These are phyloP conservation scores for Meira nashicola DNA, from an alignment of 1,284 basidiomycete genomes.

Conservation along the genomic window DNA sequence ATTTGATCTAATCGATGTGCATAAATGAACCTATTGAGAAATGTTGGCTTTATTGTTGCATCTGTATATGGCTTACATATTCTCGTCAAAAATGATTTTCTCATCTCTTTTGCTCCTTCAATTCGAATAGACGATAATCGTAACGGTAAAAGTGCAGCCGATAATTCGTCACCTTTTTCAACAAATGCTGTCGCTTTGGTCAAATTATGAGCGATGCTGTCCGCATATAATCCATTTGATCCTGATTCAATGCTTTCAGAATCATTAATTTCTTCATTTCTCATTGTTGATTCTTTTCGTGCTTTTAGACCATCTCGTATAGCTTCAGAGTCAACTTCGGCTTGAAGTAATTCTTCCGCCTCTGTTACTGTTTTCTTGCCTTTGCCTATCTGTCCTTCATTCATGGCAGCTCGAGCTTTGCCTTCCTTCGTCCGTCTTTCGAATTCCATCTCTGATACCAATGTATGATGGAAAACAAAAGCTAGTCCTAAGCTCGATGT, in stretches of 20 bases:
- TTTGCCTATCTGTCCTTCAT: slow-evolving; percentile 5
- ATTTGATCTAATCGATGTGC: slow-evolving; percentile 42
- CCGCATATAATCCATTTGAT: neutral
- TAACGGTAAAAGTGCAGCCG: slow-evolving; percentile 17
- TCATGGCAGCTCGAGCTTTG: neutral
- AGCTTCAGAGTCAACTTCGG: neutral
- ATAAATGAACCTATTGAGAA: slow-evolving; percentile 39
- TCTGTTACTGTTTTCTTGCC: neutral
- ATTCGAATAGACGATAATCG: slow-evolving; percentile 70
- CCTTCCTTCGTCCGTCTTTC: slow-evolving; percentile 7
- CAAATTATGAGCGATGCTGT: neutral
- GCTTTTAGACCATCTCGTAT: neutral
- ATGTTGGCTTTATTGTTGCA: slow-evolving; percentile 19
- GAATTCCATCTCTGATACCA: neutral
- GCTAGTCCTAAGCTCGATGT: no score
- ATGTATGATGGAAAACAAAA: no score
- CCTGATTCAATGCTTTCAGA: neutral
- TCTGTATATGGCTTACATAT: slow-evolving; percentile 68
- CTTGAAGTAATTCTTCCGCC: neutral
- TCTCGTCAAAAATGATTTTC: slow-evolving; percentile 71
- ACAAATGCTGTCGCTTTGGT: neutral
- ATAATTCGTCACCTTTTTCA: neutral
- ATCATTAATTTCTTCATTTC: neutral
- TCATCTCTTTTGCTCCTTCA: slow-evolving; percentile 69
- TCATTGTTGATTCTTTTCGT: neutral